Percentiles rank a stretch among this genome's conserved stretches.
phyloP scores from a whole-genome alignment of 139 green algal species.

The Haematococcus sp. region DNA sequence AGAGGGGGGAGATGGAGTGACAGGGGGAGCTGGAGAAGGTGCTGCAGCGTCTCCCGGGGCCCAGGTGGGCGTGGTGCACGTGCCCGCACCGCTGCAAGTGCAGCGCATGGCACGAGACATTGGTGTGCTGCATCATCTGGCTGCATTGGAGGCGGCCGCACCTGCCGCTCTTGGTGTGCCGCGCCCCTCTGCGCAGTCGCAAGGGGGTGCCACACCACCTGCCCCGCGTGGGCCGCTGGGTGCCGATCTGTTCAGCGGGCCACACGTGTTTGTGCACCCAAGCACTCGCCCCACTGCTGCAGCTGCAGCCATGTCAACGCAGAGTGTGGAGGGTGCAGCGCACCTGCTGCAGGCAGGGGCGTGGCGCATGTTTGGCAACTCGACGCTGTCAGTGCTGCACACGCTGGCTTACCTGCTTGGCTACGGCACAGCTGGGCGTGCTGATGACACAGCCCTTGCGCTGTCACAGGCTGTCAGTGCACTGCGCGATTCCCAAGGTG shows the following conservation, averaged over 20 bases:
- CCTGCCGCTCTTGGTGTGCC: not conserved
- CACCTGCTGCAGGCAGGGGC: conserved; percentile 42
- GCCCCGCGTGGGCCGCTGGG: not conserved
- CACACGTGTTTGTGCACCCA: conserved; percentile 9
- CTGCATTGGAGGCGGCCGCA: not conserved
- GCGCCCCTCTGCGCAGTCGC: not conserved
- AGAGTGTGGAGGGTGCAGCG: conserved; percentile 26
- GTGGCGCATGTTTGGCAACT: conserved; percentile 32
- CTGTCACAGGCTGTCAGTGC: conserved; percentile 1
- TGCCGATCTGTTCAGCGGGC: conserved; percentile 17
- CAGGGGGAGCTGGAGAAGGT: not conserved
- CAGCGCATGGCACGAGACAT: not conserved
- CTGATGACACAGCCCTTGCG: not conserved
- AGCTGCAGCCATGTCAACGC: conserved; percentile 11
- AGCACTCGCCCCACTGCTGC: not conserved
- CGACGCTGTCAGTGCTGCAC: conserved; percentile 23
- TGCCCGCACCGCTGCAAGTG: not conserved
- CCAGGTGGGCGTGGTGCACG: not conserved
- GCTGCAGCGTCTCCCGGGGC: not conserved
- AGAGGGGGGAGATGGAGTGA: not conserved
- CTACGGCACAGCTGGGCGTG: not conserved
- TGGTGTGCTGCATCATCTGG: not conserved
- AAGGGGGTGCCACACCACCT: not conserved
- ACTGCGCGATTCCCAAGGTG: not conserved
- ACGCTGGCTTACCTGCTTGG: conserved; percentile 31